Percentiles rank a stretch among this genome's conserved stretches.
Evolutionary conservation across 2,329 filamentous ascomycete genomes (phyloP).

Genomic region (Fusarium protoensiforme): DNA sequence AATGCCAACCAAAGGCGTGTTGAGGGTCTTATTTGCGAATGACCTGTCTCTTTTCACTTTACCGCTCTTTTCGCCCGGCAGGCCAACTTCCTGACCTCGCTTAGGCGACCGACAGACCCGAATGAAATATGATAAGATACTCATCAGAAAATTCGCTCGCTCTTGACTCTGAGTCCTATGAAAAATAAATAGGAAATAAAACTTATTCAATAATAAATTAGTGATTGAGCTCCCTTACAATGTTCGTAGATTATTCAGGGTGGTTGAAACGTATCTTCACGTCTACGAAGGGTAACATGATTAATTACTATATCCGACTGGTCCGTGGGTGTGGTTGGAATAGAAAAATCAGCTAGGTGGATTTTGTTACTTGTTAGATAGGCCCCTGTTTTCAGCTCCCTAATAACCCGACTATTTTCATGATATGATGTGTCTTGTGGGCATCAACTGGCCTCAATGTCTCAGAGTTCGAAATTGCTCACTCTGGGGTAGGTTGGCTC

Average conservation of each 20-base stretch:
- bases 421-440: neutral
- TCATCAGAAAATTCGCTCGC: neutral
- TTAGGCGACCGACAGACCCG: neutral
- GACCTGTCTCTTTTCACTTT: neutral
- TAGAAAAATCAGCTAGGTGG: neutral
- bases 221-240: too few species aligned
- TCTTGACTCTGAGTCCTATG: too few species aligned
- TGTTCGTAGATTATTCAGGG: too few species aligned
- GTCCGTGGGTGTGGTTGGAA: too few species aligned
- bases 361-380: neutral
- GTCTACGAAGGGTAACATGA: accelerated
- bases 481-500: neutral
- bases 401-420: neutral
- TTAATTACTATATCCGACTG: neutral
- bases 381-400: neutral
- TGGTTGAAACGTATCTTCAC: too few species aligned
- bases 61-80: neutral
- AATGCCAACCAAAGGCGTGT: neutral
- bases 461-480: neutral
- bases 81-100: neutral
- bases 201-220: too few species aligned
- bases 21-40: neutral
- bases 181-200: neutral
- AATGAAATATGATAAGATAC: neutral
- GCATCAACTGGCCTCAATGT: neutral